Conservation (phyloP, 2,329 filamentous ascomycete species). For the Fusarium nodosum region DNA sequence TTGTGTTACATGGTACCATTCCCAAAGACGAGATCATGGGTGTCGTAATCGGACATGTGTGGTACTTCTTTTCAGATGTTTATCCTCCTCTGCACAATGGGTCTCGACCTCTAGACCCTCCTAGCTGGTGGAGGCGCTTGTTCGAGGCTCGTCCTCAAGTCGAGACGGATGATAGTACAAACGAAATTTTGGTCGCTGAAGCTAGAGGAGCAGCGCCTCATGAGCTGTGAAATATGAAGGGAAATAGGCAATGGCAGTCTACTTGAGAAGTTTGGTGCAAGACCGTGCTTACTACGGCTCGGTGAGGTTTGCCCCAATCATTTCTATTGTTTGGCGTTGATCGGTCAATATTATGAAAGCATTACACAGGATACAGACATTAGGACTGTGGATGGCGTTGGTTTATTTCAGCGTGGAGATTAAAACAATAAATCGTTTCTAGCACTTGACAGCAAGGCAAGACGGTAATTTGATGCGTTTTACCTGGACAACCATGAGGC, state of each 20-base stretch:
- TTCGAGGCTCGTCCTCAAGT: constrained; percentile 73
- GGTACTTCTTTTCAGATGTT: constrained; percentile 98
- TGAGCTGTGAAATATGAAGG: constrained; percentile 33
- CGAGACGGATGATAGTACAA: constrained; percentile 67
- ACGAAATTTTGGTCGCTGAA: constrained; percentile 73
- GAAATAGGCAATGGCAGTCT: not conserved
- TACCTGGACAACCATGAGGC: not conserved
- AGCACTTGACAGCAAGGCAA: not conserved
- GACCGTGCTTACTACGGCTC: not conserved
- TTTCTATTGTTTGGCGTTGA: constrained; percentile 29
- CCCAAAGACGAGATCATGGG: constrained; percentile 98
- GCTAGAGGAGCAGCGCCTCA: constrained; percentile 52
- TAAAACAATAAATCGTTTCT: constrained; percentile 8
- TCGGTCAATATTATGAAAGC: constrained; percentile 32
- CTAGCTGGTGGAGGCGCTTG: constrained; percentile 87
- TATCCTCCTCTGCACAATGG: constrained; percentile 92
- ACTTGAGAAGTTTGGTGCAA: not conserved
- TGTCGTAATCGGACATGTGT: constrained; percentile 93
- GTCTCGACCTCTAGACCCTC: constrained; percentile 87
- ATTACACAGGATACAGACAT: constrained; percentile 20
- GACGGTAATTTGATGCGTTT: not conserved
- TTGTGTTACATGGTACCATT: constrained; percentile 89
- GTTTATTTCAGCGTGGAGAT: constrained; percentile 30
- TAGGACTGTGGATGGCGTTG: constrained; percentile 13
- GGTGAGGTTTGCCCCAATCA: constrained; percentile 2